These are phyloP conservation scores for Phaseolus lunatus DNA, from an alignment of 306 rosid species.

Conservation along the genomic window DNA sequence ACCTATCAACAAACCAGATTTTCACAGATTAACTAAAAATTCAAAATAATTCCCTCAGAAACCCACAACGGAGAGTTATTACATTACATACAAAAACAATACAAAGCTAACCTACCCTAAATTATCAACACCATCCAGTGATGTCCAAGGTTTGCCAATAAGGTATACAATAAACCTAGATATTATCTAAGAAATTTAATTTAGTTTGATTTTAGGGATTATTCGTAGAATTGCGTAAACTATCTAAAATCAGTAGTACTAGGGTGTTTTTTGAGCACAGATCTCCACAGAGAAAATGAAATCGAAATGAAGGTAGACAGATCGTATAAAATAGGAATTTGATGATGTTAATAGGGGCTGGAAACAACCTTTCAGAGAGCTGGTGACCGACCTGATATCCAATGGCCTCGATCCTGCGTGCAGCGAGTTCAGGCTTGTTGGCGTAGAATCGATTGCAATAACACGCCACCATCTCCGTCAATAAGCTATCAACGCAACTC, in stretches of 20 bases:
- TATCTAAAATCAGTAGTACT: neutral
- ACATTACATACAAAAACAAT: neutral
- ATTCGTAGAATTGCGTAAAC: neutral
- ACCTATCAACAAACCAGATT: conserved; percentile 55
- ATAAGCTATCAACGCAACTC: conserved; percentile 86
- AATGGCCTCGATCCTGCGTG: conserved; percentile 95
- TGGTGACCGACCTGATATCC: conserved; percentile 98
- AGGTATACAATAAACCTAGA: neutral
- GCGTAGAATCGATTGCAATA: conserved; percentile 90
- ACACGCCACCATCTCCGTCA: conserved; percentile 90
- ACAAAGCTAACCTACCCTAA: conserved; percentile 1
- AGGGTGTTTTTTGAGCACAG: neutral
- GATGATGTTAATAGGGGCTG: conserved; percentile 5
- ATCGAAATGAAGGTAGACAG: conserved; percentile 2
- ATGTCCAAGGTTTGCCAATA: neutral
- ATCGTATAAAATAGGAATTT: neutral
- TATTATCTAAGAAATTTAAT: neutral
- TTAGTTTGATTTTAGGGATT: neutral
- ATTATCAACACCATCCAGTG: conserved; percentile 3
- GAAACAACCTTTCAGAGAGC: conserved; percentile 89
- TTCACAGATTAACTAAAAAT: conserved; percentile 15
- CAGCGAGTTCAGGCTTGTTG: conserved; percentile 91
- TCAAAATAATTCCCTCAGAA: conserved; percentile 17
- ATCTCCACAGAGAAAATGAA: conserved; percentile 20
- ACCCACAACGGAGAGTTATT: neutral